Base-by-base conservation (phyloP, 495 filamentous ascomycete species). In the Daldinia childiae region DNA sequence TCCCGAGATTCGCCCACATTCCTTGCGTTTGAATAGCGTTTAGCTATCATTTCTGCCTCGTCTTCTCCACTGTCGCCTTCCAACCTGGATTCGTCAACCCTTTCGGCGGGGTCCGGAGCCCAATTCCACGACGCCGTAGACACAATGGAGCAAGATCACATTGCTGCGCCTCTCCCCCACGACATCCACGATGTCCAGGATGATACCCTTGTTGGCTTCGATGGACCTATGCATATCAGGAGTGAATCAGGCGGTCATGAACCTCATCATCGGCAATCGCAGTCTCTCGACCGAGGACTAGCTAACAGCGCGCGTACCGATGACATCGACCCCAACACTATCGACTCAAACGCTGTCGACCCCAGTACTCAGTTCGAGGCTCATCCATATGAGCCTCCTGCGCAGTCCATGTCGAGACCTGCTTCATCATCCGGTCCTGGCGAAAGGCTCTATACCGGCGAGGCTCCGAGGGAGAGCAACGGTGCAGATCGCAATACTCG, bases 401-500 rank as follows among this genome's bases (percentile, higher is more conserved):
- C 79, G 19, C 76, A 76, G 12, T 66, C 82, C 11, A 77, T 82
- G 70, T 82, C 79, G 27, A 81, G 86, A 48, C 85, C 86, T 2
- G 81, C 85, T 15, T 87, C 84, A 12, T 82, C 84, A 36, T 86
- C 84, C 14, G 57, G 57, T 5, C 34, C 54, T 50, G 81, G 75
- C 29, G 76, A 76, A 5, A 64, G 71, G 48, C 76, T 71, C 4
- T 68, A 41, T 19, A 65, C 39, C 27, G 62, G 70, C 12, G 69
- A 80, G 50, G 73, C 77, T 52, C 76, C 80, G 58, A 78, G 81
- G 38, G 81, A 79, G n/a, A 78, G 72, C 38, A 73, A 76, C 12
- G 72, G 79, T 32, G 81, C 80, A 21, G 78, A 76, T 62, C 81
- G 82, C 71, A 82, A 82, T 79, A 55, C 82, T 81, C 92, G 92